Conservation (phyloP, 208 protist species). For the Leishmania tropica region DNA sequence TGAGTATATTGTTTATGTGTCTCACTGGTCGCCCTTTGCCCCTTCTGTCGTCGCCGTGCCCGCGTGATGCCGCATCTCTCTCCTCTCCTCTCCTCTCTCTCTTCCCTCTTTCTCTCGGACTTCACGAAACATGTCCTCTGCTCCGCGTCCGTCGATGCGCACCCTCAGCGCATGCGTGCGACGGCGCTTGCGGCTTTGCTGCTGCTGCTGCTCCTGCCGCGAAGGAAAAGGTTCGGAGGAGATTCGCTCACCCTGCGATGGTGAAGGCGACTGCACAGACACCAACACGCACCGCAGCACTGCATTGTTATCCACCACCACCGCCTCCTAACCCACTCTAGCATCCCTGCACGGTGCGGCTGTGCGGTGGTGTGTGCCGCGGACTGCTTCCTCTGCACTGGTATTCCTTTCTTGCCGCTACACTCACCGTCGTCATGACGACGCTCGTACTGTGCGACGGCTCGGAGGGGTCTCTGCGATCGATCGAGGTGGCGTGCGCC, state of each 20-base stretch:
- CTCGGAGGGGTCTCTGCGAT: constrained; percentile 57
- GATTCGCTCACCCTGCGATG: neutral
- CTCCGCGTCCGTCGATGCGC: neutral
- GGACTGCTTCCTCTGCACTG: neutral
- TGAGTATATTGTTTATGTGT: neutral
- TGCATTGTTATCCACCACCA: neutral
- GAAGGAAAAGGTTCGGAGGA: neutral
- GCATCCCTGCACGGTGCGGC: neutral
- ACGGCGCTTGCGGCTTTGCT: neutral
- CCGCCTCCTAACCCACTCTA: neutral
- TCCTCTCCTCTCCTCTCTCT: neutral
- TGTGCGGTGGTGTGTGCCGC: neutral
- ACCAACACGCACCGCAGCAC: neutral
- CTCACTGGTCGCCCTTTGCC: neutral
- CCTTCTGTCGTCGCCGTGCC: neutral
- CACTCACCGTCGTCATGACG: constrained; percentile 9
- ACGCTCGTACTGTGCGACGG: constrained; percentile 82
- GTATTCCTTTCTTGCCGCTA: neutral
- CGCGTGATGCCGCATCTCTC: neutral
- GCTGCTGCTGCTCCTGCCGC: neutral
- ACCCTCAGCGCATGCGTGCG: neutral
- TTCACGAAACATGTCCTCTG: neutral
- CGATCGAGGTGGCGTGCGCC: constrained; percentile 67
- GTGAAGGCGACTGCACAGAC: neutral
- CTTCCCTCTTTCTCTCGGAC: neutral